Percentiles rank a stretch among this genome's conserved stretches.
These are phyloP conservation scores for Cystobasidium pallidum DNA, from an alignment of 1,284 basidiomycete genomes.

Conservation along the genomic window DNA sequence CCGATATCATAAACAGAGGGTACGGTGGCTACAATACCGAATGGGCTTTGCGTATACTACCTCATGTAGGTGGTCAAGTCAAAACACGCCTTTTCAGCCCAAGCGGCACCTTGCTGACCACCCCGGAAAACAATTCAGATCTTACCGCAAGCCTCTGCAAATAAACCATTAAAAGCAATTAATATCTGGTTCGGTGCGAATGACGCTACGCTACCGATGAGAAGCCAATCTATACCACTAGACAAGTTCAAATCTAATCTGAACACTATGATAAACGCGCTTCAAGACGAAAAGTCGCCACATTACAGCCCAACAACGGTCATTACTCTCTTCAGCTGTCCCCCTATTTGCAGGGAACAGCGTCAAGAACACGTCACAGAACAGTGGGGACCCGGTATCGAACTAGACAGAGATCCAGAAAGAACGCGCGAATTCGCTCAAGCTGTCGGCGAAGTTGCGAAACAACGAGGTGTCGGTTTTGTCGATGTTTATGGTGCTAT, in stretches of 20 bases:
- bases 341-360: conserved; percentile 71
- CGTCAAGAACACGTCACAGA: conserved; percentile 48
- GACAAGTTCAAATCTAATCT: conserved; percentile 70
- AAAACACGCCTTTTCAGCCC: too few species aligned
- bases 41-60: conserved; percentile 39
- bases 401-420: conserved; percentile 38
- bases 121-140: too few species aligned
- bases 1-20: conserved; percentile 38
- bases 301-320: conserved; percentile 74
- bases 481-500: conserved; percentile 47
- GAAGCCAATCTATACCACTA: conserved; percentile 57
- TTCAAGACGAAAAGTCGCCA: conserved; percentile 66
- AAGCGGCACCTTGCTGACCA: too few species aligned
- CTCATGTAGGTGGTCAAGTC: conserved; percentile 25
- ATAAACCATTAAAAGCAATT: conserved; percentile 20
- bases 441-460: conserved; percentile 41
- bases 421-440: conserved; percentile 41
- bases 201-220: conserved; percentile 5
- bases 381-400: conserved; percentile 36
- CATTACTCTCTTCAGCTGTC: conserved; percentile 78
- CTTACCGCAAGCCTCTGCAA: conserved; percentile 4
- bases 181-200: conserved; percentile 34
- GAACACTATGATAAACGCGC: conserved; percentile 64
- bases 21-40: conserved; percentile 42
- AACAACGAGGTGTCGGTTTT: conserved; percentile 21